Conservation (phyloP, 192 early-diverging fungal species). For the Coemansia sp. region DNA sequence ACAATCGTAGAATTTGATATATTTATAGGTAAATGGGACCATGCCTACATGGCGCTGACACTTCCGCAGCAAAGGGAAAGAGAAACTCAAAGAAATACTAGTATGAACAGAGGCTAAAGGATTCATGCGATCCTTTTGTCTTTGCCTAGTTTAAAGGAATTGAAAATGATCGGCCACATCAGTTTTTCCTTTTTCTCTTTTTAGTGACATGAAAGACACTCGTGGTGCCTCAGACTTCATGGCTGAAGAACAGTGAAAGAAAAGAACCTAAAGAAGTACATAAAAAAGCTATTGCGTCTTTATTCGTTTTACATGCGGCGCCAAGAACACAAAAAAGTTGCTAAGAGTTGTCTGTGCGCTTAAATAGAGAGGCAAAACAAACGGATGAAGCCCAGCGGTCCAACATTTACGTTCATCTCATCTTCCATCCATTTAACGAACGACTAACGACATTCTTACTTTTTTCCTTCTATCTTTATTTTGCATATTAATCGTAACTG, state of each 20-base stretch:
- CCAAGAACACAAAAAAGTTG: not conserved
- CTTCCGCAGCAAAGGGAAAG: not conserved
- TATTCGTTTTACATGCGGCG: not conserved
- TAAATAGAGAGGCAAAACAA: conserved; percentile 4
- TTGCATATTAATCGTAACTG: not conserved
- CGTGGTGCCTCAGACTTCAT: not conserved
- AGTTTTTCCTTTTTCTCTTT: not conserved
- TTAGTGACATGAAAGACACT: conserved; percentile 1
- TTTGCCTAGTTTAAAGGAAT: not conserved
- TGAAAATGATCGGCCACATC: not conserved
- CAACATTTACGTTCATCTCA: not conserved
- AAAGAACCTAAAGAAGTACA: not conserved
- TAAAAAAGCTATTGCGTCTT: not conserved
- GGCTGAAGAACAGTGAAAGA: not conserved
- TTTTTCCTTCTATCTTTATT: not conserved
- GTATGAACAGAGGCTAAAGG: not conserved
- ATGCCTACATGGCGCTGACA: not conserved
- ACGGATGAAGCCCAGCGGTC: not conserved
- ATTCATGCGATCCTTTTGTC: not conserved
- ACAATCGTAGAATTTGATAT: not conserved
- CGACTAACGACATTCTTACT: not conserved
- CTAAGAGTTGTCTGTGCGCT: not conserved
- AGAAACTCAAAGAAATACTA: not conserved
- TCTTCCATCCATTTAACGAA: conserved; percentile 1
- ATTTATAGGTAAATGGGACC: not conserved